Percentiles rank a stretch among this genome's conserved stretches.
Evolutionary conservation across 169 alveolate genomes (phyloP).

Genomic region (Cryptosporidium bovis): DNA sequence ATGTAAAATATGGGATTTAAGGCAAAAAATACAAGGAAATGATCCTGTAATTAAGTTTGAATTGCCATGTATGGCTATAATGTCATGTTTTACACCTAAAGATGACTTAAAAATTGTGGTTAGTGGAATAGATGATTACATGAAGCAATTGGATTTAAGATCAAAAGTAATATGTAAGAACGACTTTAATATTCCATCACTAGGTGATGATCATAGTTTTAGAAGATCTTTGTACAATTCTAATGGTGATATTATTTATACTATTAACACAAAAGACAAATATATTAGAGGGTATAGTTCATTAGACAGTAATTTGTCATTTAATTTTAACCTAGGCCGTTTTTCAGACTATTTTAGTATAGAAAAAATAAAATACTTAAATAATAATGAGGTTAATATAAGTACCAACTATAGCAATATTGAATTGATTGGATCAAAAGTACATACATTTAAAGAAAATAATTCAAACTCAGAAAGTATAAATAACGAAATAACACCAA

Average conservation of each 20-base stretch:
- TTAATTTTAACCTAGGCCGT: neutral
- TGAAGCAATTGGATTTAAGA: slow-evolving; percentile 71
- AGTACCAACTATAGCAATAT: neutral
- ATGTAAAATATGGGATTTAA: slow-evolving; percentile 79
- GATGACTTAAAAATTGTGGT: slow-evolving; percentile 62
- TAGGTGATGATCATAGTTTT: slow-evolving; percentile 40
- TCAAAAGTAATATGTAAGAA: neutral
- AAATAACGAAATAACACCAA: neutral
- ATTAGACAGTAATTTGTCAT: neutral
- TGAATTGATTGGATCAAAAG: neutral
- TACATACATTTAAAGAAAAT: neutral
- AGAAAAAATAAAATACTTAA: neutral
- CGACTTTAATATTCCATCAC: slow-evolving; percentile 9
- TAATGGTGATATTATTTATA: slow-evolving; percentile 9
- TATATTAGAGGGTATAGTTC: slow-evolving; percentile 11
- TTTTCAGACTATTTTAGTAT: neutral
- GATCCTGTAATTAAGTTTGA: slow-evolving; percentile 72
- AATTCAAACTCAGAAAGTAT: neutral
- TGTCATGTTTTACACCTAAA: slow-evolving; percentile 77
- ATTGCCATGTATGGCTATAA: slow-evolving; percentile 76
- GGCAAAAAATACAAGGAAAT: slow-evolving; percentile 75
- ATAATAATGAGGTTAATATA: neutral
- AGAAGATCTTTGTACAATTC: slow-evolving; percentile 49
- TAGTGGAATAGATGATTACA: slow-evolving; percentile 58
- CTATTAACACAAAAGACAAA: slow-evolving; percentile 38